Percentiles rank a stretch among this genome's conserved stretches.
These are phyloP conservation scores for Globisporangium okanoganense DNA, from an alignment of 352 stramenopile genomes.

Conservation along the genomic window DNA sequence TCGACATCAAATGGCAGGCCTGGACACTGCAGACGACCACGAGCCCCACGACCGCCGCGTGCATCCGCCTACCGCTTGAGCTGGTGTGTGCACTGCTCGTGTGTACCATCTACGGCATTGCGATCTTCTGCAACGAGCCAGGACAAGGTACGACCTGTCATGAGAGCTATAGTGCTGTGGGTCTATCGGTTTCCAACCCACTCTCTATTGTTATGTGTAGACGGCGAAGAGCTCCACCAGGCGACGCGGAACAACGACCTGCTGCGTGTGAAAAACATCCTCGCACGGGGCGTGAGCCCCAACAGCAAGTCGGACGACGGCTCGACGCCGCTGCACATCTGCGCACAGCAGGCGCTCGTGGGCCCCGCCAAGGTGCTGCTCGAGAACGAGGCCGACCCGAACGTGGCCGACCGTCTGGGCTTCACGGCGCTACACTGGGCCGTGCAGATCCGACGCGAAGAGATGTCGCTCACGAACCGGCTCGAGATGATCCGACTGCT, in stretches of 20 bases:
- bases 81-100: conserved; percentile 42
- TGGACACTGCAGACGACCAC: conserved; percentile 22
- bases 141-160: conserved; percentile 69
- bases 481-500: conserved; percentile 73
- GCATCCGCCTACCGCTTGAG: conserved; percentile 41
- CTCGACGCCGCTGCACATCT: conserved; percentile 73
- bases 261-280: conserved; percentile 42
- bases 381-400: conserved; percentile 57
- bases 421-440: conserved; percentile 82
- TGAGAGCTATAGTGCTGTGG: too few relatives aligned
- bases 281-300: conserved; percentile 55
- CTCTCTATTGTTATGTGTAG: conserved; percentile 23
- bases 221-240: conserved; percentile 73
- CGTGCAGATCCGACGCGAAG: conserved; percentile 76
- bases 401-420: conserved; percentile 51
- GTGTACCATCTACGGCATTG: conserved; percentile 53
- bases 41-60: conserved; percentile 22
- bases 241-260: conserved; percentile 74
- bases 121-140: conserved; percentile 63
- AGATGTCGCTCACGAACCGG: conserved; percentile 52
- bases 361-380: conserved; percentile 55
- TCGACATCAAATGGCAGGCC: conserved; percentile 28
- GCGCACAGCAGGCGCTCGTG: conserved; percentile 66
- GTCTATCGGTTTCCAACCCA: not conserved
- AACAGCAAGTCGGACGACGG: conserved; percentile 55